A percentile compares a stretch with the other conserved stretches of the same genome.
phyloP scores from a whole-genome alignment of 2,329 filamentous ascomycete genomes.

The Penicillium hesseltinei region DNA sequence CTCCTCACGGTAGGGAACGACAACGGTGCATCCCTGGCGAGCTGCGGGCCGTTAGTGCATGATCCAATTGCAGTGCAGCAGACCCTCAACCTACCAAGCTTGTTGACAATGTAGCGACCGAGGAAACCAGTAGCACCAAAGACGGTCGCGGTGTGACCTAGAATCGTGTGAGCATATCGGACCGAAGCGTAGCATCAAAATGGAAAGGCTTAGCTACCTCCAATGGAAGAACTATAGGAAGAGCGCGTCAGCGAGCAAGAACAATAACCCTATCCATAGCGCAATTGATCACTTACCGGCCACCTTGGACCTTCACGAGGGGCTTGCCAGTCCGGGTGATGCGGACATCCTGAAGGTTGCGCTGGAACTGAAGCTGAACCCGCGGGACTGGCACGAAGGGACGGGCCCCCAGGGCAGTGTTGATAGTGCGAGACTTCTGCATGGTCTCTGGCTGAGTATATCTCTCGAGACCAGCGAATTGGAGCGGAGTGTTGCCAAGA shows the following conservation, averaged over 20 bases:
- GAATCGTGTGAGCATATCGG: conserved; percentile 30
- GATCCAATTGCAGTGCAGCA: background rate
- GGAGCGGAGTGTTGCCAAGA: conserved; percentile 25
- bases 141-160: conserved; percentile 93
- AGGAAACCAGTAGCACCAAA: conserved; percentile 96
- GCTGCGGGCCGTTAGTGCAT: conserved; percentile 55
- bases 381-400: conserved; percentile 38
- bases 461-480: conserved; percentile 29
- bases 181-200: conserved; percentile 16
- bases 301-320: conserved; percentile 82
- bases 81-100: conserved; percentile 62
- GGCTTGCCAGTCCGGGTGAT: conserved; percentile 97
- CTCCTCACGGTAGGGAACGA: conserved; percentile 92
- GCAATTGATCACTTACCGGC: conserved; percentile 63
- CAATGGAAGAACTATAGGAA: conserved; percentile 68
- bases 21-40: conserved; percentile 87
- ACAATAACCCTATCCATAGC: background rate
- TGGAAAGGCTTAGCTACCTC: conserved; percentile 59
- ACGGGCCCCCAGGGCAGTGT: conserved; percentile 42
- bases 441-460: conserved; percentile 39
- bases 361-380: conserved; percentile 43
- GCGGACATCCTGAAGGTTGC: conserved; percentile 71
- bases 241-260: conserved; percentile 24
- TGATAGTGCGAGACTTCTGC: conserved; percentile 47
- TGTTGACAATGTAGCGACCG: conserved; percentile 95